Conservation (phyloP, 345 rosid genomes). For the Draba incana region DNA sequence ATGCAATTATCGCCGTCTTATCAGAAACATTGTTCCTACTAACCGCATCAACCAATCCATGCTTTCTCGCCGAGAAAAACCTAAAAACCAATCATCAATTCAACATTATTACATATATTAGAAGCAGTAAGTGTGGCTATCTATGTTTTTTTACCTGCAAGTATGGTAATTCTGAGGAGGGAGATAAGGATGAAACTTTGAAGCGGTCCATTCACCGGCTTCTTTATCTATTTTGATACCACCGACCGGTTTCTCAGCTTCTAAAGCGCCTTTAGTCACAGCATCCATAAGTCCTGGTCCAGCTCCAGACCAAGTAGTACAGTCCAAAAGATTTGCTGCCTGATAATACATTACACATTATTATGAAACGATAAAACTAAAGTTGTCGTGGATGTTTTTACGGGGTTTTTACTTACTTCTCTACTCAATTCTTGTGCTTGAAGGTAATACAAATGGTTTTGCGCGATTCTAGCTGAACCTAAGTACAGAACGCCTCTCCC, state of each 20-base stretch:
- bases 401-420: slow-evolving; percentile 55
- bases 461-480: slow-evolving; percentile 86
- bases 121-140: background rate
- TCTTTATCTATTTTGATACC: slow-evolving; percentile 88
- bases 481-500: slow-evolving; percentile 88
- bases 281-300: slow-evolving; percentile 99
- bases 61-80: slow-evolving; percentile 97
- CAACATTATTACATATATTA: too few species aligned
- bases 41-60: slow-evolving; percentile 84
- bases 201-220: slow-evolving; percentile 92
- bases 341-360: slow-evolving; percentile 33
- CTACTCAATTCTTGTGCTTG: slow-evolving; percentile 64
- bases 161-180: slow-evolving; percentile 75
- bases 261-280: slow-evolving; percentile 75
- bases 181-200: slow-evolving; percentile 80
- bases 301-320: slow-evolving; percentile 95
- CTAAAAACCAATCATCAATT: slow-evolving; percentile 35
- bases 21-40: slow-evolving; percentile 59
- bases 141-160: slow-evolving; percentile 63
- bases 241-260: slow-evolving; percentile 76
- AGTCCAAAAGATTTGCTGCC: slow-evolving; percentile 79
- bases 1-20: slow-evolving; percentile 76
- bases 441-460: slow-evolving; percentile 65
- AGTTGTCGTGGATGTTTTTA: background rate
- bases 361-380: background rate